phyloP scores from a whole-genome alignment of 2,329 filamentous ascomycete species.

The Canariomyces notabilis region DNA sequence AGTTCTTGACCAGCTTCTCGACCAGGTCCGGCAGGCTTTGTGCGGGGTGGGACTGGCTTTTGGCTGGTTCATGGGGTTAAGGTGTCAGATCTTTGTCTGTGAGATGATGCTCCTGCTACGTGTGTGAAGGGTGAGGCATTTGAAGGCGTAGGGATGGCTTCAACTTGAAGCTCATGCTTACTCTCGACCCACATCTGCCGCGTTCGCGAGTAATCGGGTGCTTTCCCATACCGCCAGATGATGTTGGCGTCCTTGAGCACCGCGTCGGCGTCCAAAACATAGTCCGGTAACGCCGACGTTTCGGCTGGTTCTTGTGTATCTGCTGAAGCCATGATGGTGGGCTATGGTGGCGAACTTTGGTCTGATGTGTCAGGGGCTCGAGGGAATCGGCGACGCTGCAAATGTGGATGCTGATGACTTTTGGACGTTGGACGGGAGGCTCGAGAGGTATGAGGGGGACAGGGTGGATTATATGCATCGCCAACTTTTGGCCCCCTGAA shows the following conservation, averaged over 20 bases:
- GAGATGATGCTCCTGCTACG: no score
- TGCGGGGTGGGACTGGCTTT: constrained; percentile 49
- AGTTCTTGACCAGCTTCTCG: constrained; percentile 68
- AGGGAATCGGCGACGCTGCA: no score
- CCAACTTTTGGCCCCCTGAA: no score
- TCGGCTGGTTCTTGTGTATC: background rate
- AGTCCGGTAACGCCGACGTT: constrained; percentile 42
- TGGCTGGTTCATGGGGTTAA: constrained; percentile 41
- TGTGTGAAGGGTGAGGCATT: no score
- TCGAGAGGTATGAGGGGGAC: no score
- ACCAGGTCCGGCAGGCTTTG: constrained; percentile 56
- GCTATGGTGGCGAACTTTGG: no score
- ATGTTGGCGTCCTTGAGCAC: constrained; percentile 49
- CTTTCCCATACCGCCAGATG: constrained; percentile 54
- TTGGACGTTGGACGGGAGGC: no score
- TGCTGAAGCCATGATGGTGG: no score
- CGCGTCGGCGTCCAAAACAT: constrained; percentile 53
- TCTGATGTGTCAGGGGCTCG: no score
- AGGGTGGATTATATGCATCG: no score
- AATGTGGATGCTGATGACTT: no score
- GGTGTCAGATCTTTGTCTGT: no score
- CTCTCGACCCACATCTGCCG: constrained; percentile 54
- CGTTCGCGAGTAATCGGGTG: constrained; percentile 62
- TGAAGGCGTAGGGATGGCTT: background rate
- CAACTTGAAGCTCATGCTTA: constrained; percentile 32